Evolutionary conservation across 345 rosid genomes (phyloP).

Genomic region (Euphorbia tirucalli): DNA sequence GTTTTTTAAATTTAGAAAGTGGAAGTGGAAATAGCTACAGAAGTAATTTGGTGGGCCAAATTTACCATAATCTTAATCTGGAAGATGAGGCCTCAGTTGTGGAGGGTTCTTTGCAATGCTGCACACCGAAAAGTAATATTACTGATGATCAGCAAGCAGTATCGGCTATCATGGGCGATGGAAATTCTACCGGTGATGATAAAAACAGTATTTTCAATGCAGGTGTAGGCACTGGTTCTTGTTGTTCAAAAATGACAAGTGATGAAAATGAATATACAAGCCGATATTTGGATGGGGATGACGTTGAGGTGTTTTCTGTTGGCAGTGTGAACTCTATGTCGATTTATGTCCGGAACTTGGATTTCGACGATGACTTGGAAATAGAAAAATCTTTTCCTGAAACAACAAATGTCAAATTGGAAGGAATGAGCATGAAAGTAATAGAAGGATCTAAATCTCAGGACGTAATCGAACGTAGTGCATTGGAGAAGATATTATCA

Average conservation of each 20-base stretch:
- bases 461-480: not conserved
- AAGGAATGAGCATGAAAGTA: not conserved
- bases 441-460: constrained; percentile 2
- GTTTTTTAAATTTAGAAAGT: constrained; percentile 4
- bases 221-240: constrained; percentile 4
- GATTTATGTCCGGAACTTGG: constrained; percentile 8
- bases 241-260: constrained; percentile 10
- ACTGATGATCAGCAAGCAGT: not conserved
- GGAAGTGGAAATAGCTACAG: not conserved
- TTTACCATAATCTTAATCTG: not conserved
- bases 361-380: constrained; percentile 16
- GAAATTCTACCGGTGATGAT: not conserved
- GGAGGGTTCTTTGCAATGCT: constrained; percentile 14
- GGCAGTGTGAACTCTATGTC: constrained; percentile 15
- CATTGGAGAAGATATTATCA: not conserved
- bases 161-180: constrained; percentile 2
- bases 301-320: constrained; percentile 17
- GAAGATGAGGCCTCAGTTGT: constrained; percentile 14
- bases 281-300: constrained; percentile 8
- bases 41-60: not conserved
- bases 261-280: constrained; percentile 14
- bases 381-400: constrained; percentile 8
- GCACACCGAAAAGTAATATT: not conserved
- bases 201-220: not conserved
- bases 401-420: not conserved